phyloP scores from a whole-genome alignment of 202 grass and related monocot genomes.

The Thinopyrum obtusiflorum region DNA sequence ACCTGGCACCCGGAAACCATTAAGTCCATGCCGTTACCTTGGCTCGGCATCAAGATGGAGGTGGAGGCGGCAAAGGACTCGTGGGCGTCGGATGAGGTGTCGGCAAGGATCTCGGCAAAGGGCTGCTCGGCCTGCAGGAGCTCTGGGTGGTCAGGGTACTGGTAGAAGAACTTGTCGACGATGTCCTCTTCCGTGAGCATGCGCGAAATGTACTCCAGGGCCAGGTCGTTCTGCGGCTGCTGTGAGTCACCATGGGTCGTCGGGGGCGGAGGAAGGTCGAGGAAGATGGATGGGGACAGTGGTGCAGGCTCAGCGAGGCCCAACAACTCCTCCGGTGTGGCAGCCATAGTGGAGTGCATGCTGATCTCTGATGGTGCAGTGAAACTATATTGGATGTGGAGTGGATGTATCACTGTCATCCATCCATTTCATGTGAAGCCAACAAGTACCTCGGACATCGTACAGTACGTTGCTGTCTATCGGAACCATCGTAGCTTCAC shows the following conservation, averaged over 20 bases:
- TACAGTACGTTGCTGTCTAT: not conserved
- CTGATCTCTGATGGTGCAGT: not conserved
- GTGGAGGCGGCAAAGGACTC: not conserved
- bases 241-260: not conserved
- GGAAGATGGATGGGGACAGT: not conserved
- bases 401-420: not conserved
- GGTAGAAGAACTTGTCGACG: constrained; percentile 20
- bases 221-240: not conserved
- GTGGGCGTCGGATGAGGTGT: not conserved
- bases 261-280: not conserved
- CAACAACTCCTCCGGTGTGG: not conserved
- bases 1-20: not conserved
- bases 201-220: not conserved
- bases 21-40: not conserved
- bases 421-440: not conserved
- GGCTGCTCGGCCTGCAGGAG: constrained; percentile 31
- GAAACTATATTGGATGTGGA: not conserved
- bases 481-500: not conserved
- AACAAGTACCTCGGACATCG: not conserved
- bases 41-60: not conserved
- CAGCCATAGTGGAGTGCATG: not conserved
- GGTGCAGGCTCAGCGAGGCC: not conserved
- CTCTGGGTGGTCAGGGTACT: constrained; percentile 31
- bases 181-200: constrained; percentile 30
- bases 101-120: constrained; percentile 37